Base-by-base conservation (phyloP, 805 yeast species). In the Grigorovia jiainica region DNA sequence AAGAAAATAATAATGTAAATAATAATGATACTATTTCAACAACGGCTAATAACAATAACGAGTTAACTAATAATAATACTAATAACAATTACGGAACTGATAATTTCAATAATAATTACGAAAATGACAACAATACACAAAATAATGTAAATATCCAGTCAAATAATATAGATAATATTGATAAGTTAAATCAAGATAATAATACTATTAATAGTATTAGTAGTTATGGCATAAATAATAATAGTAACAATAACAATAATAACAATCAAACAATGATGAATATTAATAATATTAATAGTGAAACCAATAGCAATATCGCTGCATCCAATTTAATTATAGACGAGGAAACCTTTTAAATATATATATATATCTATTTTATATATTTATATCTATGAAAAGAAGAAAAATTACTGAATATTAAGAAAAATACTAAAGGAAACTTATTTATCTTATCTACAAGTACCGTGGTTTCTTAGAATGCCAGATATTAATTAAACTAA, bases 1-100 rank as follows among this genome's bases (percentile, higher is more conserved):
- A 79, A 52, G 70, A 80, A n/a, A 66, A 21, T 20, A 11, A 8
- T 19, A 34, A 8, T 24, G 9, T 15, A n/a, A 25, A 17, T 16
- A 13, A 34, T 25, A 34, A 20, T 11, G n/a, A 27, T 53, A 41
- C 23, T n/a, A 27, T 5, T 27, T 13, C 17, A 5, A 29, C 27
- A n/a, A 23, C 27, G 5, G 18, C 19, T 30, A 20, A 20, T 16
- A 11, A 17, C 15, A 34, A 21, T 23, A 18, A 13, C 16, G 20
- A 8, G n/a, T n/a, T n/a, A n/a, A 29, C 27, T 20, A 23, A 37
- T 13, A 20, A 30, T 30, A 20, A 20, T 16, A 11, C 24, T 9
- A 34, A 21, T 23, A 18, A 13, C 16, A 25, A 8, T 15, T 15
- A 7, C 4, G 17, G 36, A 17, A n/a, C 11, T 8, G 16, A 21